Evolutionary conservation across 2,329 filamentous ascomycete genomes (phyloP).

Genomic region (Aspergillus phoenicis): DNA sequence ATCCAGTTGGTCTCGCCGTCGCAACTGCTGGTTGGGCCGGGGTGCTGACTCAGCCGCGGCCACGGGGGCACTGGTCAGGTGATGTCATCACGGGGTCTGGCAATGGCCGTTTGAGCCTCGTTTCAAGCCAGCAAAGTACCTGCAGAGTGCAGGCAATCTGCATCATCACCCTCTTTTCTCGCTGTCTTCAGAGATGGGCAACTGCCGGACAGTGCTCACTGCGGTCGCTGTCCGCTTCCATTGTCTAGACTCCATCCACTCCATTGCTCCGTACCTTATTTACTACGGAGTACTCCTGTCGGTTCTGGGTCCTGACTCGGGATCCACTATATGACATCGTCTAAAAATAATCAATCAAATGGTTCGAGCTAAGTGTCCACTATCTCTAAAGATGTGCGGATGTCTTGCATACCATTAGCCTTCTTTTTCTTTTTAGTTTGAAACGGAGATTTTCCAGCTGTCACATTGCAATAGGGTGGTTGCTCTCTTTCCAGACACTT

Average conservation of each 20-base stretch:
- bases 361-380: neutral
- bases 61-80: constrained; percentile 29
- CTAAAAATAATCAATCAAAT: constrained; percentile 9
- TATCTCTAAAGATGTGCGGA: neutral
- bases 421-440: neutral
- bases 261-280: neutral
- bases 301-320: constrained; percentile 11
- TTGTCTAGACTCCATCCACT: constrained; percentile 1
- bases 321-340: constrained; percentile 17
- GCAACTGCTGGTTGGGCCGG: constrained; percentile 21
- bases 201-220: neutral
- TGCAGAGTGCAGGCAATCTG: neutral
- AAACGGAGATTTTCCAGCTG: neutral
- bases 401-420: constrained; percentile 6
- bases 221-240: neutral
- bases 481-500: neutral
- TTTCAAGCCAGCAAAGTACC: constrained; percentile 1
- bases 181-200: neutral
- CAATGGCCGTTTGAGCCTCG: neutral
- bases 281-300: neutral
- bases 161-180: neutral
- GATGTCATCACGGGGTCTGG: constrained; percentile 31
- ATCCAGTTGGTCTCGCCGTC: constrained; percentile 16
- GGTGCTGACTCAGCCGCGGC: constrained; percentile 26
- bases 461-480: neutral